Base-by-base conservation (phyloP, 148 eudicot species). In the Silene latifolia region DNA sequence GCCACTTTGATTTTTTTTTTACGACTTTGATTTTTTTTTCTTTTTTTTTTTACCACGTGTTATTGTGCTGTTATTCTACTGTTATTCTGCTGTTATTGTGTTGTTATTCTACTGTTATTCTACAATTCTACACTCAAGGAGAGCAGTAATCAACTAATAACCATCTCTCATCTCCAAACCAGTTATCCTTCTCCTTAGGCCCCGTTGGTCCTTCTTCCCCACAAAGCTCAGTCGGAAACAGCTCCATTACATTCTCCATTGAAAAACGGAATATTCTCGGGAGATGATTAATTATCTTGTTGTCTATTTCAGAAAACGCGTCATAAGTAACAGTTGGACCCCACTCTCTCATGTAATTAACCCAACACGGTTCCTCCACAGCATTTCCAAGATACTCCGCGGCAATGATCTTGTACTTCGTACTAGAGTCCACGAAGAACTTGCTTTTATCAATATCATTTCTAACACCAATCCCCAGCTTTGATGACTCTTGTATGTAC, bases 161-260 rank as follows among this genome's bases (percentile, higher is more conserved):
- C 79, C 88, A 90, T 78, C 97, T 82, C 67, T 94, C 98, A 81
- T 94, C 98, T 21, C 96, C 97, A 5, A 79, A 72, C 98, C 98
- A 94, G 42, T 91, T 94, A 66, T 94, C 86, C 88, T 94, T 94
- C 87, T 92, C 98, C 84, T 94, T 91, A 11, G 98, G 98, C 66
- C 98, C 98, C 0, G 98, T 94, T 18, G 98, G 98, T 66, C 98
- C 97, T 81, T 84, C 97, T 84, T 94, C 98, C 1, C 97, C 96
- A 14, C 87, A 94, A 61, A 94, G 80, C 81, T 94, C 98, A 1
- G 96, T 86, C 0, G 98, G 98, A 59, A 94, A 92, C 74, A 94
- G 71, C 20, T 89, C 97, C 47, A 91, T 74, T 13, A 94, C 71
- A 35, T 76, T 85, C 76, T 94, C 96, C 57, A 87, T 84, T 1